Conservation (phyloP, 495 filamentous ascomycete species). For the Podospora tetraspora region DNA sequence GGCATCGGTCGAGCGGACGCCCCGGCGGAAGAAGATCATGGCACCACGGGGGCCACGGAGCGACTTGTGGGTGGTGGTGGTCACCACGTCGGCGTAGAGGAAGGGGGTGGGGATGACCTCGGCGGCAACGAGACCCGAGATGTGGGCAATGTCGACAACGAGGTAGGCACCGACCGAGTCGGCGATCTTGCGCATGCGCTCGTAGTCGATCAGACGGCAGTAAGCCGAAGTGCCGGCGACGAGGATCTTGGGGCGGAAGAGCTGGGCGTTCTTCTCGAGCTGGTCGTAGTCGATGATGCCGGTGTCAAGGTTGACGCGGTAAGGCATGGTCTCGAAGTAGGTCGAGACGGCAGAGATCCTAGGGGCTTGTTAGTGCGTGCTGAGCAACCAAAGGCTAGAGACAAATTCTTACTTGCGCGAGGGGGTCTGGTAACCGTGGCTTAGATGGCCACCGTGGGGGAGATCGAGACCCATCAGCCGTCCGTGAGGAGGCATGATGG, state of each 20-base stretch:
- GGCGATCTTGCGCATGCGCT: conserved; percentile 91
- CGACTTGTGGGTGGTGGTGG: conserved; percentile 99
- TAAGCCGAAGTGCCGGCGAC: conserved; percentile 98
- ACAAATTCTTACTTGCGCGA: conserved; percentile 64
- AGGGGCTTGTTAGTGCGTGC: conserved; percentile 8
- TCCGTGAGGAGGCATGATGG: conserved; percentile 94
- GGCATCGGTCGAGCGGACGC: conserved; percentile 78
- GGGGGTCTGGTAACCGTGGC: conserved; percentile 96
- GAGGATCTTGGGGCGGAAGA: conserved; percentile 93
- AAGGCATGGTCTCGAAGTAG: conserved; percentile 93
- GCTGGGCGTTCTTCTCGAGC: conserved; percentile 83
- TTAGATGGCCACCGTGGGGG: conserved; percentile 95
- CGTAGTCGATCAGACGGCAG: conserved; percentile 97
- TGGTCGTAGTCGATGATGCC: conserved; percentile 96
- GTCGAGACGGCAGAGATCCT: conserved; percentile 91
- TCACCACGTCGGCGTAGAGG: conserved; percentile 90
- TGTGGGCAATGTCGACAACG: conserved; percentile 97
- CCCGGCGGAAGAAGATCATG: conserved; percentile 99
- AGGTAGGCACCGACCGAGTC: conserved; percentile 93
- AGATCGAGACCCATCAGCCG: conserved; percentile 96
- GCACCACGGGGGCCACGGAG: conserved; percentile 96
- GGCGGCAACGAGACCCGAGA: conserved; percentile 90
- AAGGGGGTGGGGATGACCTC: conserved; percentile 95
- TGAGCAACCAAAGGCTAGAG: not conserved
- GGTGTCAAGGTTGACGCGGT: conserved; percentile 83